Percentiles rank a stretch among this genome's conserved stretches.
Evolutionary conservation across 2,329 filamentous ascomycete genomes (phyloP).

Genomic region (Fusarium gaditjirri): DNA sequence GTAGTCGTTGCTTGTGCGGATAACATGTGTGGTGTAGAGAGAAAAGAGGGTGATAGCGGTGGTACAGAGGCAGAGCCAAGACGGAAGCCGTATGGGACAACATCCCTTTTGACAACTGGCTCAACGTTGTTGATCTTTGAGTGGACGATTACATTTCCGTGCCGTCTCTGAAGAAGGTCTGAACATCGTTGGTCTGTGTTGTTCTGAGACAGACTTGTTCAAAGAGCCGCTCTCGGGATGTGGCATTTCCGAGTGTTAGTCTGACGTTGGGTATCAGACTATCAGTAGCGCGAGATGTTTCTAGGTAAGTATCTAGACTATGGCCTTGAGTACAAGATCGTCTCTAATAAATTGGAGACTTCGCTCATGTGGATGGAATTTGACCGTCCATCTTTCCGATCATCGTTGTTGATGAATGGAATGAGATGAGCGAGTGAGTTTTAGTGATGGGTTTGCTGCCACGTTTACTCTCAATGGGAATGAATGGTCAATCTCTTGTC

Average conservation of each 20-base stretch:
- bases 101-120: conserved; percentile 23
- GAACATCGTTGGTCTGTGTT: conserved; percentile 29
- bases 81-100: conserved; percentile 15
- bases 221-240: conserved; percentile 44
- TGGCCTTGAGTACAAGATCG: not conserved
- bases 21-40: not conserved
- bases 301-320: not conserved
- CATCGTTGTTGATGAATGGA: conserved; percentile 9
- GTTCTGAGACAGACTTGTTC: conserved; percentile 45
- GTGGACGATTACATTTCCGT: conserved; percentile 4
- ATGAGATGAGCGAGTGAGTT: not conserved
- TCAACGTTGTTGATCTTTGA: not conserved
- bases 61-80: not conserved
- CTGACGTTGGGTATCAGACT: conserved; percentile 13
- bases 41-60: not conserved
- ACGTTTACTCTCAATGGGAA: not conserved
- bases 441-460: not conserved
- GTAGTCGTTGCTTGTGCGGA: not conserved
- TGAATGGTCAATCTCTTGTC: not conserved
- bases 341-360: not conserved
- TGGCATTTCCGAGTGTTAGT: conserved; percentile 47
- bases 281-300: conserved; percentile 26
- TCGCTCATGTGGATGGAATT: not conserved
- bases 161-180: conserved; percentile 5
- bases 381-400: not conserved